Conservation (phyloP, 768 basidiomycete species). For the Grammothele lineata region DNA sequence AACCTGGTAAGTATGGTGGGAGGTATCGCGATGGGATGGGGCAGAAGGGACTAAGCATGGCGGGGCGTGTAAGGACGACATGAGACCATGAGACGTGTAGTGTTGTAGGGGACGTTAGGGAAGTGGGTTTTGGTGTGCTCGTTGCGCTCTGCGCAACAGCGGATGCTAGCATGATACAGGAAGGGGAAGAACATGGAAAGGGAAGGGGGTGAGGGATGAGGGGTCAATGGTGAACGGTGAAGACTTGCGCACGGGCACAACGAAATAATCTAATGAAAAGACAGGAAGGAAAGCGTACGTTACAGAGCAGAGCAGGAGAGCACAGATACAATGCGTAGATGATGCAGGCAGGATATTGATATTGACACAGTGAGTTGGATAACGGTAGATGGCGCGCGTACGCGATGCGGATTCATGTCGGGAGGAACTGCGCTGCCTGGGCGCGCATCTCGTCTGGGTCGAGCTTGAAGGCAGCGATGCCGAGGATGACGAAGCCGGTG, state of each 20-base stretch:
- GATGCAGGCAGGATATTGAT: not conserved
- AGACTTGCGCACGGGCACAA: not conserved
- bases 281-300: too few species aligned
- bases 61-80: too few species aligned
- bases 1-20: too few species aligned
- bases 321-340: constrained; percentile 3
- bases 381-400: not conserved
- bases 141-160: too few species aligned
- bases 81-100: too few species aligned
- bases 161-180: too few species aligned
- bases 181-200: not conserved
- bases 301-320: constrained; percentile 2
- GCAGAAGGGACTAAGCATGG: too few species aligned
- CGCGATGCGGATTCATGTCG: constrained; percentile 41
- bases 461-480: constrained; percentile 79
- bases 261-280: not conserved
- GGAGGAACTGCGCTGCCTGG: constrained; percentile 71
- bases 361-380: not conserved
- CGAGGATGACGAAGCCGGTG: constrained; percentile 74
- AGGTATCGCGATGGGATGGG: too few species aligned
- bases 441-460: constrained; percentile 57
- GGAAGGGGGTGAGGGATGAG: not conserved
- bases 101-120: too few species aligned
- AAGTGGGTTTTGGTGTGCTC: too few species aligned
- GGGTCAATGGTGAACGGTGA: not conserved